Evolutionary conservation across 768 basidiomycete genomes (phyloP).

Genomic region (Boletus patriciae): DNA sequence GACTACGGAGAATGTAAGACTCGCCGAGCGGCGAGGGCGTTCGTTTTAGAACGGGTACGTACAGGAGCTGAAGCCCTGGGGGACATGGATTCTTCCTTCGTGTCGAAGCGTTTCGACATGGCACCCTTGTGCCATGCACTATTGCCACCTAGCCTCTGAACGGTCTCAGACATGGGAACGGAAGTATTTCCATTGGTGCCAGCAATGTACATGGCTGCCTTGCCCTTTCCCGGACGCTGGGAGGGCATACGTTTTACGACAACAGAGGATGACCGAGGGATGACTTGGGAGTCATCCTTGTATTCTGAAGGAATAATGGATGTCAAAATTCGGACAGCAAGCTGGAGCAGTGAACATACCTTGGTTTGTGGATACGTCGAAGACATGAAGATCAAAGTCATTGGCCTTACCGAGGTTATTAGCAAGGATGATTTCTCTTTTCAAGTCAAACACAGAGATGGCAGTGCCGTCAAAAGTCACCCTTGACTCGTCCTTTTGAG

Average conservation of each 20-base stretch:
- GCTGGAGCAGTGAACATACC: slow-evolving; percentile 48
- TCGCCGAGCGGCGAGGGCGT: slow-evolving; percentile 22
- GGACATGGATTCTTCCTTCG: slow-evolving; percentile 59
- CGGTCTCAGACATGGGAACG: slow-evolving; percentile 50
- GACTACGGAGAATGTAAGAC: slow-evolving; percentile 34
- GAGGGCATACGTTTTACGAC: slow-evolving; percentile 90
- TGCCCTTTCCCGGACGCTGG: slow-evolving; percentile 77
- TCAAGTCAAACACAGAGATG: slow-evolving; percentile 98
- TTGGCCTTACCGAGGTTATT: slow-evolving; percentile 96
- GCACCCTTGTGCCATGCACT: slow-evolving; percentile 66
- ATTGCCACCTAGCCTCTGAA: slow-evolving; percentile 40
- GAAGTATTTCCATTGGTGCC: slow-evolving; percentile 43
- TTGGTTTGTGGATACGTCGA: slow-evolving; percentile 84
- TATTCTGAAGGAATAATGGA: slow-evolving; percentile 55
- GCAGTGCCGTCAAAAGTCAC: slow-evolving; percentile 98
- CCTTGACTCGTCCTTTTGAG: slow-evolving; percentile 90
- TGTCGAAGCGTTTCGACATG: slow-evolving; percentile 90
- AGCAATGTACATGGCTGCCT: slow-evolving; percentile 71
- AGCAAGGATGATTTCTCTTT: slow-evolving; percentile 95
- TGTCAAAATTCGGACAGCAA: background rate
- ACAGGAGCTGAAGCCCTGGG: slow-evolving; percentile 25
- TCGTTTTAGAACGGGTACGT: slow-evolving; percentile 35
- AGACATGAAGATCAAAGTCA: slow-evolving; percentile 92
- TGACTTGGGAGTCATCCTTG: slow-evolving; percentile 86
- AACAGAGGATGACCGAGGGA: slow-evolving; percentile 93